phyloP scores from a whole-genome alignment of 2,329 filamentous ascomycete species.

The Aureobasidium pullulans region DNA sequence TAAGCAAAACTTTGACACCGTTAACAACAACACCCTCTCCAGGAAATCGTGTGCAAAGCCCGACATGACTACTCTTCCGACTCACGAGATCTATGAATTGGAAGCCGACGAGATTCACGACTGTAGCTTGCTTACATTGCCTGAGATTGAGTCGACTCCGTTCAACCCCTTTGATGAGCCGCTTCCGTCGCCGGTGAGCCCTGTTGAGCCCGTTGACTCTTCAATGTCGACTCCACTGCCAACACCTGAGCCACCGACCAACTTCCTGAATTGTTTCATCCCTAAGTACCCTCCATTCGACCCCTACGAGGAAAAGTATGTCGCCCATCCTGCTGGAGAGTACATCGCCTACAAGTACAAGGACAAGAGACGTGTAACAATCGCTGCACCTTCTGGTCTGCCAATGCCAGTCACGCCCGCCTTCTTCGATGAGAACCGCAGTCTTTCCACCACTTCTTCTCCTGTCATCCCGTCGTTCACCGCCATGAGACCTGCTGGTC shows the following conservation, averaged over 20 bases:
- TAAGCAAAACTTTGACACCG: neutral
- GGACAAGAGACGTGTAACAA: neutral
- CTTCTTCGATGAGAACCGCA: neutral
- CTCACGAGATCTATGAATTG: neutral
- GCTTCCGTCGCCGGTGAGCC: neutral
- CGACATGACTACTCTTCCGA: neutral
- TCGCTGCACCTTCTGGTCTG: neutral
- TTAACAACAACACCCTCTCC: neutral
- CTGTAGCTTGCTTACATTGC: neutral
- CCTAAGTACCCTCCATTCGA: neutral
- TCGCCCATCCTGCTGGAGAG: neutral
- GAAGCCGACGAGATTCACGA: neutral
- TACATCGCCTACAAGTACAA: neutral
- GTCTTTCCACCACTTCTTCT: neutral
- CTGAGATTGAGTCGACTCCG: neutral
- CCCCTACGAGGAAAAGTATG: neutral
- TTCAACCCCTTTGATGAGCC: constrained; percentile 1
- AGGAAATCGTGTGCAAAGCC: neutral
- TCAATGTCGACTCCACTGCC: neutral
- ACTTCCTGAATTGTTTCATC: neutral
- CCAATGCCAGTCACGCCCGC: neutral
- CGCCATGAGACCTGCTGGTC: neutral
- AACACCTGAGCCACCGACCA: neutral
- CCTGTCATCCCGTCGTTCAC: too few relatives aligned
- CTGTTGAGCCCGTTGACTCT: neutral